Base-by-base conservation (phyloP, 331 rosid genomes). In the Acacia pycnantha region DNA sequence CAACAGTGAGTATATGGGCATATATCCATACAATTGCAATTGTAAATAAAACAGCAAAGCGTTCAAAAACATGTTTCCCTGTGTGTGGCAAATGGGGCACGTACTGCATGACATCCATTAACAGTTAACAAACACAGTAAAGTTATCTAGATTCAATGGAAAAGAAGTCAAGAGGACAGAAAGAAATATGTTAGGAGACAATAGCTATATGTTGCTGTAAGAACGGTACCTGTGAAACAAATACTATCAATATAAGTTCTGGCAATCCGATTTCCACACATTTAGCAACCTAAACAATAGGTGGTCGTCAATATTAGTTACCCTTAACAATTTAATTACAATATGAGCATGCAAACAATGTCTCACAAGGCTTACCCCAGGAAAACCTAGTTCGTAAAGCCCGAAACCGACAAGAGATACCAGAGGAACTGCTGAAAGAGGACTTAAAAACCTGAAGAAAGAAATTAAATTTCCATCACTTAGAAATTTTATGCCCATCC, bases 261-360 rank as follows among this genome's bases (percentile, higher is more conserved):
- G 99, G 99, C 79, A 96, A 84, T 86, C 99, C 99, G 29, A 96
- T 92, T 88, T 96, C 99, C 72, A 96, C 84, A 81, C 99, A 96
- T 89, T 96, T 93, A 72, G 99, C 99, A 82, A 96, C 97, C 99
- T 96, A 86, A 50, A 90, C 70, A 48, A 77, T 73, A 73, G 79
- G 74, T 19, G 87, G 80, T 71, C 53, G 69, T 82, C 80, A 76
- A 81, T 65, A 74, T 78, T 78, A 58, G 81, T 73, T 14, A 61
- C 26, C 66, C 62, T 47, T 13, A 31, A 24, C 16, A 26, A 76
- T 82, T 76, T 27, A 65, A 54, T 19, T 3, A 51, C 14, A 46
- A 76, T 6, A 43, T 14, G 80, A 84, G 59, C 65, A 80, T 50
- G 41, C 74, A 67, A 66, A 75, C 43, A 58, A 62, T 56, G 78